Evolutionary conservation across 352 stramenopile species (phyloP).

Genomic region (Globisporangium spiculum): DNA sequence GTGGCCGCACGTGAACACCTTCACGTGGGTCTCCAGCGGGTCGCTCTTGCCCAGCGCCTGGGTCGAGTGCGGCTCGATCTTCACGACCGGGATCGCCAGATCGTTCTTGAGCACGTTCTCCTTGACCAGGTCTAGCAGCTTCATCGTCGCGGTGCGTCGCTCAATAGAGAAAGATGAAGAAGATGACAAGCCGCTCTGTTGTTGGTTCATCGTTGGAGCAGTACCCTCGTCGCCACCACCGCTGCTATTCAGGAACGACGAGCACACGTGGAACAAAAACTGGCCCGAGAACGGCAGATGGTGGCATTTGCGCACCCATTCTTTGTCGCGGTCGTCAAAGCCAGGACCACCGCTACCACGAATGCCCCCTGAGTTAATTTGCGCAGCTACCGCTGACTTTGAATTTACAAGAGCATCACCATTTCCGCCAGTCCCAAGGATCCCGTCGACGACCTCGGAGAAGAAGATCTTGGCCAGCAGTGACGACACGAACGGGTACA

Average conservation of each 20-base stretch:
- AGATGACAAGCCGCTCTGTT: neutral
- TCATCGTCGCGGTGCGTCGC: conserved; percentile 21
- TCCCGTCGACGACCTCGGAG: conserved; percentile 55
- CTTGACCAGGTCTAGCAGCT: conserved; percentile 62
- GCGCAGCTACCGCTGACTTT: conserved; percentile 3
- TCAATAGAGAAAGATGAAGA: neutral
- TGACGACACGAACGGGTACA: conserved; percentile 57
- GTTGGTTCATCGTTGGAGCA: neutral
- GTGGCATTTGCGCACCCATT: conserved; percentile 78
- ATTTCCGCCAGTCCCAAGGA: conserved; percentile 23
- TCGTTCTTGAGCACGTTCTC: conserved; percentile 79
- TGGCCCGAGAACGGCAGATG: conserved; percentile 70
- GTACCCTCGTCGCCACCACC: neutral
- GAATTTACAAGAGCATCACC: neutral
- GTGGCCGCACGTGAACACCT: conserved; percentile 82
- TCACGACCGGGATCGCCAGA: conserved; percentile 41
- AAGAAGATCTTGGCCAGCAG: conserved; percentile 80
- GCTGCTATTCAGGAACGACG: conserved; percentile 48
- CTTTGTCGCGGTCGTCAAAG: conserved; percentile 75
- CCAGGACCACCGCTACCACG: neutral
- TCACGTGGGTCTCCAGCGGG: conserved; percentile 82
- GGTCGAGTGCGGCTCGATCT: conserved; percentile 60
- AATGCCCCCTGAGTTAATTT: neutral
- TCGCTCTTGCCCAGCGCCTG: conserved; percentile 76
- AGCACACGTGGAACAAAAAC: conserved; percentile 78